Conservation (phyloP, 1,139 yeast species). For the Candida mesenterica region DNA sequence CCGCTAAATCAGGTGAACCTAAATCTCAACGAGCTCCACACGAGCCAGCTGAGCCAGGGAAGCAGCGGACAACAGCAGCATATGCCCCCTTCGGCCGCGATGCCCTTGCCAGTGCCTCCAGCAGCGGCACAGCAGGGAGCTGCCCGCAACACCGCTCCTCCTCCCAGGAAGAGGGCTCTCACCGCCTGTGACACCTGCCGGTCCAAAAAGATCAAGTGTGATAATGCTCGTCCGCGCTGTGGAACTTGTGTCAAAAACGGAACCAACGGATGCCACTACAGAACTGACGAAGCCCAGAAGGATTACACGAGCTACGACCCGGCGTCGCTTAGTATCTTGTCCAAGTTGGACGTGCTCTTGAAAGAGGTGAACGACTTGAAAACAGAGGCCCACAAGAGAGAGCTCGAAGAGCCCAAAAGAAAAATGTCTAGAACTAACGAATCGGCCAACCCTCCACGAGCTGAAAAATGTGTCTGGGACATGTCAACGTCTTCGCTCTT, state of each 20-base stretch:
- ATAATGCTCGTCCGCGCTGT: slow-evolving; percentile 49
- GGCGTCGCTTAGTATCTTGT: slow-evolving; percentile 24
- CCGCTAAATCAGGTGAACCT: background rate
- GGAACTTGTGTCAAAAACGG: slow-evolving; percentile 46
- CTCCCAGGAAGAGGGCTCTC: slow-evolving; percentile 36
- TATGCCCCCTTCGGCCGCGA: too few relatives aligned
- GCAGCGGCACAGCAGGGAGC: too few relatives aligned
- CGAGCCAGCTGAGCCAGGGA: background rate
- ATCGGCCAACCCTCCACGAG: background rate
- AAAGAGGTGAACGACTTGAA: slow-evolving; percentile 21
- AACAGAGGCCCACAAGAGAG: slow-evolving; percentile 2
- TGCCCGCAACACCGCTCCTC: background rate
- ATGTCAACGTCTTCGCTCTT: slow-evolving; percentile 37
- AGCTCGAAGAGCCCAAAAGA: background rate
- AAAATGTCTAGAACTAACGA: slow-evolving; percentile 8
- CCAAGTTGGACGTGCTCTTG: slow-evolving; percentile 32
- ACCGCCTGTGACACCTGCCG: slow-evolving; percentile 53
- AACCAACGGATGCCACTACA: slow-evolving; percentile 30
- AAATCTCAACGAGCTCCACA: background rate
- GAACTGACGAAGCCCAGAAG: slow-evolving; percentile 27
- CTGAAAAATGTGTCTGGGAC: slow-evolving; percentile 34
- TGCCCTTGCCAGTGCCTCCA: too few relatives aligned
- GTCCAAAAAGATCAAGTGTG: slow-evolving; percentile 50
- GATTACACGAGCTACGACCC: slow-evolving; percentile 28
- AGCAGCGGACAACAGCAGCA: background rate